Conservation (phyloP, 2,329 filamentous ascomycete species). For the Ceratocystis smalleyi region DNA sequence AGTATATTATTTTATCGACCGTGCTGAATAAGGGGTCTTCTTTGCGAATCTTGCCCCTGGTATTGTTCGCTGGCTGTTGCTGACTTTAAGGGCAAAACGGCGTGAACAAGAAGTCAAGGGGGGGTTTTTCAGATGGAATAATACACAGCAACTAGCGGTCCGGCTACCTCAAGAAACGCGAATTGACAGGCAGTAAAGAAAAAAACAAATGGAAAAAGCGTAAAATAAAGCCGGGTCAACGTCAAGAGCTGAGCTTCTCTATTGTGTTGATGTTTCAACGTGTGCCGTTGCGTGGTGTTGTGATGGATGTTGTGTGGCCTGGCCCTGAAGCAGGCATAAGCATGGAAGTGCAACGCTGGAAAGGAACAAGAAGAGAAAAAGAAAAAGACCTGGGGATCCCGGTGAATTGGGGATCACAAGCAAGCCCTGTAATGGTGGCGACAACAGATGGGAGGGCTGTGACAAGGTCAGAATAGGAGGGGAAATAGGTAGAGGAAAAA, state of each 20-base stretch:
- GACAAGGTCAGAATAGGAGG: background rate
- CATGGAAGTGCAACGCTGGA: background rate
- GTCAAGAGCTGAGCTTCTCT: background rate
- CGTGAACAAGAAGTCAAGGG: too few relatives aligned
- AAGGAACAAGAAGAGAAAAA: background rate
- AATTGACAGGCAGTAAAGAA: background rate
- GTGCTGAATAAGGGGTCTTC: conserved; percentile 3
- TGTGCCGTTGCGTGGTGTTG: background rate
- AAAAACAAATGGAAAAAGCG: background rate
- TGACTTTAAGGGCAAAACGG: background rate
- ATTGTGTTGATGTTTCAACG: background rate
- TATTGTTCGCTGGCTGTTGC: background rate
- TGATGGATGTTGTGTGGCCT: background rate
- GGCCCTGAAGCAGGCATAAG: background rate
- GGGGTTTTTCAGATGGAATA: too few relatives aligned
- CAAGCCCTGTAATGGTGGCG: background rate
- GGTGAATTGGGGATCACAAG: background rate
- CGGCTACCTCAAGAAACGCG: too few relatives aligned
- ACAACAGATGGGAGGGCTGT: background rate
- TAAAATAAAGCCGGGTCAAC: background rate
- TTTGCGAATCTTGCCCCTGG: background rate
- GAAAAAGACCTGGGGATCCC: background rate
- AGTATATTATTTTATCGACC: conserved; percentile 1
- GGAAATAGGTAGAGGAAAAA: background rate
- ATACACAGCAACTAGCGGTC: too few relatives aligned